These are phyloP conservation scores for Leccinum longicurvipes DNA, from an alignment of 768 basidiomycete species.

Conservation along the genomic window DNA sequence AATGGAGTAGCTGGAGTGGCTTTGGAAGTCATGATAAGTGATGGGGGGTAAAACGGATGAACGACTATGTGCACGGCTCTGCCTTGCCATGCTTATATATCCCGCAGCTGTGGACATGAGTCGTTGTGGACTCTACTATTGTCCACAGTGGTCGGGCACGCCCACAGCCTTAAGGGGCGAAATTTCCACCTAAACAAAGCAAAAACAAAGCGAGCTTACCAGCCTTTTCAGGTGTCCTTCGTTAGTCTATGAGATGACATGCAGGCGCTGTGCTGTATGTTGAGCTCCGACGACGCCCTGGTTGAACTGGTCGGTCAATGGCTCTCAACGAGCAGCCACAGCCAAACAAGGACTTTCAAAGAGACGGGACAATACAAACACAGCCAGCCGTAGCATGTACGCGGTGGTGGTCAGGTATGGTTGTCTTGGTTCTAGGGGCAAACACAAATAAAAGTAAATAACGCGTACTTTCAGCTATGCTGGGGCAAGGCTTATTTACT, in stretches of 20 bases:
- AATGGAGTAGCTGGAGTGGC: neutral
- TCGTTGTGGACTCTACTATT: conserved; percentile 13
- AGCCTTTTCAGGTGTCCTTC: conserved; percentile 9
- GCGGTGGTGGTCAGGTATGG: conserved; percentile 6
- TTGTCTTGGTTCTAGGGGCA: conserved; percentile 3
- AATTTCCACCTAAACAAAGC: neutral
- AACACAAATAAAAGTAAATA: conserved; percentile 16
- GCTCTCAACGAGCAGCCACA: conserved; percentile 5
- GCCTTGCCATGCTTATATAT: conserved; percentile 11
- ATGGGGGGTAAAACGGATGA: no score
- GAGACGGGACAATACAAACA: neutral
- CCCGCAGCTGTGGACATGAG: conserved; percentile 3
- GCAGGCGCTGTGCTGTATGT: neutral
- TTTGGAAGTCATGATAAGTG: conserved; percentile 9
- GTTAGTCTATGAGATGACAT: neutral
- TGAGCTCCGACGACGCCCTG: neutral
- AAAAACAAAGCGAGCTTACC: neutral
- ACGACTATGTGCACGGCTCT: neutral
- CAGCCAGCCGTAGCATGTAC: neutral
- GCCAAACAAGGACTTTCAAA: neutral
- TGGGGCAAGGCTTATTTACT: no score
- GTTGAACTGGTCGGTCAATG: neutral
- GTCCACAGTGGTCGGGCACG: conserved; percentile 6
- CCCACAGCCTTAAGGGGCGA: neutral
- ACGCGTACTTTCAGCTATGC: neutral